Conservation (phyloP, 768 basidiomycete genomes). For the Neoboletus subvelutipes region DNA sequence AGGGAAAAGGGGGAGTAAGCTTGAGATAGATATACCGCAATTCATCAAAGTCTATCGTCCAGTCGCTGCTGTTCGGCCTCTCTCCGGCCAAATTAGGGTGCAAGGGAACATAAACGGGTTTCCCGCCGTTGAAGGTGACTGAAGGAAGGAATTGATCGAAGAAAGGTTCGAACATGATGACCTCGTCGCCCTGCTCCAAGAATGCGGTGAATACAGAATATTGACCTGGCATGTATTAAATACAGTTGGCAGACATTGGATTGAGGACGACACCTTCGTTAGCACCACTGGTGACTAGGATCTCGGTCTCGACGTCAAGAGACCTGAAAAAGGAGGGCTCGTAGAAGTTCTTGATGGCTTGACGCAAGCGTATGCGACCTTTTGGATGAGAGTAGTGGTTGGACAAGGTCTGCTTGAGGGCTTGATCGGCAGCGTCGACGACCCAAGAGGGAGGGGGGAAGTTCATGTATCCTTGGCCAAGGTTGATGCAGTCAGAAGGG, state of each 20-base stretch:
- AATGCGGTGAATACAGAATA: slow-evolving; percentile 94
- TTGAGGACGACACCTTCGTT: slow-evolving; percentile 71
- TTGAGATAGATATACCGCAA: slow-evolving; percentile 58
- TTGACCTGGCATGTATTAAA: slow-evolving; percentile 52
- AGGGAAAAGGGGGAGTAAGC: neutral
- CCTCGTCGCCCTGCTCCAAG: slow-evolving; percentile 90
- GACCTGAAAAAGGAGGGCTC: slow-evolving; percentile 63
- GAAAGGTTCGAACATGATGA: slow-evolving; percentile 98
- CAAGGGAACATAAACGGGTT: slow-evolving; percentile 91
- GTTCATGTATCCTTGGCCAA: slow-evolving; percentile 96
- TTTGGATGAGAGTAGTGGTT: slow-evolving; percentile 94
- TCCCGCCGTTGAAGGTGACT: slow-evolving; percentile 91
- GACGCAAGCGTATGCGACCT: slow-evolving; percentile 81
- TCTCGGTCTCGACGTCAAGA: slow-evolving; percentile 82
- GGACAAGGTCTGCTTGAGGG: slow-evolving; percentile 56
- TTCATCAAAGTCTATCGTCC: slow-evolving; percentile 90
- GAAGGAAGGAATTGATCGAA: slow-evolving; percentile 96
- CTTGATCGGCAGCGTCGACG: slow-evolving; percentile 66
- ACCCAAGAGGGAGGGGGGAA: slow-evolving; percentile 84
- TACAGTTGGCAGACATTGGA: neutral
- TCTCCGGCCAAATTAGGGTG: slow-evolving; percentile 69
- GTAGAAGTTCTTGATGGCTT: slow-evolving; percentile 85
- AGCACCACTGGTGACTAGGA: slow-evolving; percentile 93
- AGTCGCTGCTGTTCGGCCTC: slow-evolving; percentile 66
- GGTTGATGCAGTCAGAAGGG: slow-evolving; percentile 90